A percentile compares a stretch with the other conserved stretches of the same genome.
These are phyloP conservation scores for Aspergillus tanneri DNA, from an alignment of 2,329 filamentous ascomycete species.

Conservation along the genomic window DNA sequence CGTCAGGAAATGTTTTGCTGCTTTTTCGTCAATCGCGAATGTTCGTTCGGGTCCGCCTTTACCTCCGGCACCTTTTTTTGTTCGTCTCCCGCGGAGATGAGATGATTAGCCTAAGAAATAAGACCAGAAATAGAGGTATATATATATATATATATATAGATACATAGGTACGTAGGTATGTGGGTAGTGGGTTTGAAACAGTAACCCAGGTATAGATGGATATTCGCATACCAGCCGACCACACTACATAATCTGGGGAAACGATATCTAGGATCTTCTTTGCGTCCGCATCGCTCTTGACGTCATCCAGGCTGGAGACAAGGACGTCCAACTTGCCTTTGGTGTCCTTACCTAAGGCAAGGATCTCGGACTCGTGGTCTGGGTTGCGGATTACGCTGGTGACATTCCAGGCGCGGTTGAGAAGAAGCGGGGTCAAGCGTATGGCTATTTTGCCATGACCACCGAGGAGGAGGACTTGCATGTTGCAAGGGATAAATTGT, in stretches of 20 bases:
- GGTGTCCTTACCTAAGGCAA: conserved; percentile 57
- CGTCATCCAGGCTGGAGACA: conserved; percentile 68
- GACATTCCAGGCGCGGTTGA: conserved; percentile 72
- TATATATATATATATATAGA: background rate
- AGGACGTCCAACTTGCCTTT: conserved; percentile 67
- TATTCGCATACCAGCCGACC: conserved; percentile 46
- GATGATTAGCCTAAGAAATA: background rate
- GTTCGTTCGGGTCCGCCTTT: conserved; percentile 54
- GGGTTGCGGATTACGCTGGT: conserved; percentile 73
- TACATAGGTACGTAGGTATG: background rate
- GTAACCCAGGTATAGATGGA: conserved; percentile 9
- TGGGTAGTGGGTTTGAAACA: background rate
- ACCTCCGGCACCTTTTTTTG: conserved; percentile 51
- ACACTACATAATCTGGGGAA: conserved; percentile 48
- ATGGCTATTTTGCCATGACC: conserved; percentile 79
- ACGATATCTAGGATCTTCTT: conserved; percentile 55
- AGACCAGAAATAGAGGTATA: background rate
- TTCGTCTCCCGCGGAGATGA: background rate
- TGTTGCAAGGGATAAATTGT: conserved; percentile 14
- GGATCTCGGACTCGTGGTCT: conserved; percentile 65
- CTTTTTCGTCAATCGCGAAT: conserved; percentile 54
- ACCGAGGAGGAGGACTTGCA: conserved; percentile 69
- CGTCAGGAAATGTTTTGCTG: conserved; percentile 55
- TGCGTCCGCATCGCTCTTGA: conserved; percentile 63
- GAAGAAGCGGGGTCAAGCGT: conserved; percentile 71